Base-by-base conservation (phyloP, 495 filamentous ascomycete genomes). In the Thozetella sp. region DNA sequence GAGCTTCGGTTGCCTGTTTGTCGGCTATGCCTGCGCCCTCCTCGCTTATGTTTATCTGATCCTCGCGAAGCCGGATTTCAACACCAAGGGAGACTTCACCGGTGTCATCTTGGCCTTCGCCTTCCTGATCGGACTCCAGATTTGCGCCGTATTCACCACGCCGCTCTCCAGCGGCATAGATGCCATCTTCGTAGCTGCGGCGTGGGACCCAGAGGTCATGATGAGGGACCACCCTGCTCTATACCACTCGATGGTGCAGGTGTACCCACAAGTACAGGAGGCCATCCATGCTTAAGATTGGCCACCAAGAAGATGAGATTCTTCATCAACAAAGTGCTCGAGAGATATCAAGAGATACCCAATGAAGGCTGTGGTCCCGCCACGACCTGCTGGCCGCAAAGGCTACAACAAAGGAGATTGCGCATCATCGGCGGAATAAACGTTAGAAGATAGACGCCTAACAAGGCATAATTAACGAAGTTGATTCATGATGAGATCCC, bases 191-290 rank as follows among this genome's bases (percentile, higher is more conserved):
- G 90, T 93, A 11, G 91, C 91, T 4, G 86, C 87, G 69, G 94
- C 91, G 0, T 96, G 92, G 89, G 91, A 96, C 66, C 93, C 93
- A 0, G 86, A 94, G 70, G 90, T 93, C 10, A 73, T 97, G 79
- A 90, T 92, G 67, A 78, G 84, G 22, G 88, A 96, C 55, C 93
- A 96, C 71, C 88, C 87, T 0, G 91, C 93, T 57, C 73, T 98
- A 56, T 97, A 92, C 63, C 70, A 86, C 22, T 76, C 81, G 59
- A 89, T 97, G 82, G 80, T 96, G 2, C 65, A 75, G 53, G 85
- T 96, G 30, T 97, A 96, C 73, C 93, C 93, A 12, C 84, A 90
- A 53, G 89, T 97, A 11, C 92, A 96, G 76, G 61, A 73, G 56
- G 77, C 76, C 15, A 80, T 82, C 22, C 70, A 74, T 53, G 70